These are phyloP conservation scores for Lagenaria siceraria DNA, from an alignment of 306 rosid species.

Conservation along the genomic window DNA sequence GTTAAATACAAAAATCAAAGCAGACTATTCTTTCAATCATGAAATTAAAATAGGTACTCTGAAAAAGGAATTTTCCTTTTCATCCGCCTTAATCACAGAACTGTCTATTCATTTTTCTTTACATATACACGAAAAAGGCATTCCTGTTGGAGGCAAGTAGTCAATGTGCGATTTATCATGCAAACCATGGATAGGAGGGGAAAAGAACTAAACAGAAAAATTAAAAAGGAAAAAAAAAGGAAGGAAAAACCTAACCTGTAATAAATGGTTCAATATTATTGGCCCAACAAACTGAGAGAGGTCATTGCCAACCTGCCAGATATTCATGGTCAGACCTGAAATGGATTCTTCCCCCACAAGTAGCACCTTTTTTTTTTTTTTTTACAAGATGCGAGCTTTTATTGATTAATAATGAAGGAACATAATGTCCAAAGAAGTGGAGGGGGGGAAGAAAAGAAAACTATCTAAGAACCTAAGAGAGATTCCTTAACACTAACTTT, in stretches of 20 bases:
- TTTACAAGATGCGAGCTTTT: not conserved
- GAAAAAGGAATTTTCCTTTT: not conserved
- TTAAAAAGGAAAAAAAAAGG: not conserved
- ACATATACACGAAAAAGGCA: not conserved
- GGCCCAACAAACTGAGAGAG: slow-evolving; percentile 80
- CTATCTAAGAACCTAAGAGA: no score
- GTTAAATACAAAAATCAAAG: not conserved
- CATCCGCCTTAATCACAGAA: not conserved
- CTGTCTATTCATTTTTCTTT: not conserved
- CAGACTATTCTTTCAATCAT: not conserved
- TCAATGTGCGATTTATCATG: not conserved
- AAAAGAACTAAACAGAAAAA: no score
- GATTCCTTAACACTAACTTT: no score
- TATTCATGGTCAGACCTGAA: not conserved
- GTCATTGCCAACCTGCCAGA: slow-evolving; percentile 58
- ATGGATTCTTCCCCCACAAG: not conserved
- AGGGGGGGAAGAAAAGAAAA: no score
- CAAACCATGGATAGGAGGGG: not conserved
- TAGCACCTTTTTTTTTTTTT: not conserved
- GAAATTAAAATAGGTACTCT: not conserved
- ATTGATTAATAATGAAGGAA: not conserved
- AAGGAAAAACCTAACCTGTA: slow-evolving; percentile 37
- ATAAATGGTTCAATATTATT: slow-evolving; percentile 47
- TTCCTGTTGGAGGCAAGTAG: not conserved
- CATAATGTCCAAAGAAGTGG: not conserved